Conservation (phyloP, 2,329 filamentous ascomycete species). For the Alternaria longipes region DNA sequence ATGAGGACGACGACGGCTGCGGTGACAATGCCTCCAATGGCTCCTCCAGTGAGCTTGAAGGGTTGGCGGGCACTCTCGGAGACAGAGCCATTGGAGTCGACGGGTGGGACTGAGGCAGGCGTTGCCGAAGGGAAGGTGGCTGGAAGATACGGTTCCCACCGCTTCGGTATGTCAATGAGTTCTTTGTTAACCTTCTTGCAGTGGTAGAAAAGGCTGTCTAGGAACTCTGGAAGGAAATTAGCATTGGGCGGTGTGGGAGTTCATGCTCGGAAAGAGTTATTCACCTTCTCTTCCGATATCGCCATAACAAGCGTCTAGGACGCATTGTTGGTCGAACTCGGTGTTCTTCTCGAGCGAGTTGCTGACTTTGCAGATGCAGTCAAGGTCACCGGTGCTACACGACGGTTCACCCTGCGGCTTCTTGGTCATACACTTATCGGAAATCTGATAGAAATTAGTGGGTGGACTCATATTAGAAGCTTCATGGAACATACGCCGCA, state of each 20-base stretch:
- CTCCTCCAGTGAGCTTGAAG: background rate
- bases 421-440: constrained; percentile 17
- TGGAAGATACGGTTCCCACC: constrained; percentile 26
- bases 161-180: constrained; percentile 16
- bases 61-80: background rate
- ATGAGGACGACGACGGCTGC: background rate
- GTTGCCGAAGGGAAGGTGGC: background rate
- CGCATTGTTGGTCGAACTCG: constrained; percentile 24
- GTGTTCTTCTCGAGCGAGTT: constrained; percentile 21
- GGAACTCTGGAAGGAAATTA: constrained; percentile 18
- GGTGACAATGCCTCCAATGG: constrained; percentile 3
- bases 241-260: too few relatives aligned
- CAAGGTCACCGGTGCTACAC: constrained; percentile 18
- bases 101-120: background rate
- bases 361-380: constrained; percentile 29
- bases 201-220: constrained; percentile 17
- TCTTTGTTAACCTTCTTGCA: constrained; percentile 13
- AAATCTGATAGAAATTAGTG: constrained; percentile 14
- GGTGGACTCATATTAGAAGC: background rate
- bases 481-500: constrained; percentile 12
- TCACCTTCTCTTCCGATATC: constrained; percentile 20
- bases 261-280: background rate
- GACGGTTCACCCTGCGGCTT: constrained; percentile 5
- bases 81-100: background rate
- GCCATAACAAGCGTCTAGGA: constrained; percentile 22